Percentiles rank a stretch among this genome's conserved stretches.
Conservation (phyloP, 1,284 basidiomycete species). For the Neonothopanus nambi region DNA sequence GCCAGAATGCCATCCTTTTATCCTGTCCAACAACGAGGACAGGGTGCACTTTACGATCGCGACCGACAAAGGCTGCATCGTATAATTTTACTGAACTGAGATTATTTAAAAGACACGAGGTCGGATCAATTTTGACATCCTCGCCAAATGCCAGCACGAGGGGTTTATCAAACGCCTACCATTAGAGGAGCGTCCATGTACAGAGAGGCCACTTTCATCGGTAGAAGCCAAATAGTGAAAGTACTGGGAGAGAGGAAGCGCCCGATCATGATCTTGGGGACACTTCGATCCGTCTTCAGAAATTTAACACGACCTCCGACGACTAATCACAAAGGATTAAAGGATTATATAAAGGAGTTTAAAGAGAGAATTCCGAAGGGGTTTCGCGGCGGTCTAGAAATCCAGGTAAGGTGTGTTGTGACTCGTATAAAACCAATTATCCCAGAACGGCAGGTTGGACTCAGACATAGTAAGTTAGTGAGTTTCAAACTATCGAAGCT, state of each 20-base stretch:
- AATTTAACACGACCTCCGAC: too few relatives aligned
- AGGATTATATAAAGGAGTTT: too few relatives aligned
- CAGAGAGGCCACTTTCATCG: background rate
- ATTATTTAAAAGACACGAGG: slow-evolving; percentile 24
- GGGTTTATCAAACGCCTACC: background rate
- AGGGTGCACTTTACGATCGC: background rate
- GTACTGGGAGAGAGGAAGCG: background rate
- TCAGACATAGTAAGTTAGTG: too few relatives aligned
- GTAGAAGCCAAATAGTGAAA: background rate
- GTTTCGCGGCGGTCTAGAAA: too few relatives aligned
- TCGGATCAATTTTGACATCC: slow-evolving; percentile 24
- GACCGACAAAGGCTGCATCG: slow-evolving; percentile 13
- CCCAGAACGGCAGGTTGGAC: too few relatives aligned
- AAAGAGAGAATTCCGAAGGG: too few relatives aligned
- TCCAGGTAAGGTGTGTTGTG: too few relatives aligned
- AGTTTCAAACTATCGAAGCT: too few relatives aligned
- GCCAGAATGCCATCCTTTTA: slow-evolving; percentile 2
- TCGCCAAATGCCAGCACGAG: slow-evolving; percentile 11
- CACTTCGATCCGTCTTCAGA: too few relatives aligned
- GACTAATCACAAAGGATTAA: too few relatives aligned
- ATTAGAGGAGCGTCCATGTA: background rate
- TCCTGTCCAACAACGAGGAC: slow-evolving; percentile 6
- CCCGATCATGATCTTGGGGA: slow-evolving; percentile 13
- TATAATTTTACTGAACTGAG: slow-evolving; percentile 22
- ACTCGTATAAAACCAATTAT: too few relatives aligned